Evolutionary conservation across 2,329 filamentous ascomycete genomes (phyloP), one percentile per base, ranked within the genome.

Genomic region (Akanthomyces muscarius): DNA sequence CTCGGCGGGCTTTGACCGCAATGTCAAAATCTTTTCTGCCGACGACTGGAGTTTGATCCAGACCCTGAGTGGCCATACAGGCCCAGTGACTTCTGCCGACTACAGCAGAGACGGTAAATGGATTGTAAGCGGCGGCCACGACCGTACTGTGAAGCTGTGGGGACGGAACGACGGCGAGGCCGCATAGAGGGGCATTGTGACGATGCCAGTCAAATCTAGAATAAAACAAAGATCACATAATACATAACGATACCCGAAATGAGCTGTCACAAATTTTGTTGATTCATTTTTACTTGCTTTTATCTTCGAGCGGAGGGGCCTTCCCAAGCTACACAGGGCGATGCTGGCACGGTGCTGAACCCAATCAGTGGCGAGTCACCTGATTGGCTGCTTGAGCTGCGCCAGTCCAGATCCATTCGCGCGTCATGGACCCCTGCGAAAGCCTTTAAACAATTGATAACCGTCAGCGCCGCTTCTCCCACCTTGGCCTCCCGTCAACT

Each of bases 131-230:
- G 92, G 92, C 68, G 93, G 95, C 3, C 91, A 97, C 72, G 95
- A 99, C 76, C 85, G 93, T 61, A 98, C 94, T 2, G 91, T 98
- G 57, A 99, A 99, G 80, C 81, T 99, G 2, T 99, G 95, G 95
- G 91, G 91, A 5, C 86, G 92, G 67, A 94, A 97, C 67, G 90
- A 92, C 72, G 84, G 84, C 63, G 81, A 88, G 68, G 77, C 77
- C 28, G 68, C 85, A 38, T 85, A 71, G 51, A 54, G 62, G 61
- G 25, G 28, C 38, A 51, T 10, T 7, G 36, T 10, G 18, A 18
- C 18, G 18, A 30, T 21, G 28, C 18, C 38, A 41, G 44, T 36
- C 18, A 16, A 33, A 45, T 33, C 18, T 47, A 36, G 13, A 30
- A 30, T 56, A 51, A 42, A 52, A 5, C 45, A 10, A 45, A 33